Percentiles rank a stretch among this genome's conserved stretches.
Conservation (phyloP, 1,284 basidiomycete genomes). For the Fistulinella cinereoalba region DNA sequence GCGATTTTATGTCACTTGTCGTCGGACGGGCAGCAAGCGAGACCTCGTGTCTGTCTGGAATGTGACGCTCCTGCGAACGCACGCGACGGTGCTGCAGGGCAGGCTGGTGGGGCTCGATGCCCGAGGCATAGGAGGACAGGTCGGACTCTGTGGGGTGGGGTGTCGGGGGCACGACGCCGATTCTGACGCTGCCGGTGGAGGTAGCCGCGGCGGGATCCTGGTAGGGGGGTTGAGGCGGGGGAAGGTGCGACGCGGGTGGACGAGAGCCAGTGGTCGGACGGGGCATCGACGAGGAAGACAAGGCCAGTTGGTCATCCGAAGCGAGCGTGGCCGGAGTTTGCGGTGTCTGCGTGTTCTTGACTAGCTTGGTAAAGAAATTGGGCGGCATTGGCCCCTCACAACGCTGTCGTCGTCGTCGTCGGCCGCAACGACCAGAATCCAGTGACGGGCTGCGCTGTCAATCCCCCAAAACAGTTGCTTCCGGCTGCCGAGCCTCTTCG, state of each 20-base stretch:
- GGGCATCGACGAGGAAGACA: not conserved
- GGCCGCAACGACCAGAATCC: too few species aligned
- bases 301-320: conserved; percentile 5
- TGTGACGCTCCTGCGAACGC: conserved; percentile 31
- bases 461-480: too few species aligned
- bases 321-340: conserved; percentile 1
- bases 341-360: conserved; percentile 36
- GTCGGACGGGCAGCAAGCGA: conserved; percentile 34
- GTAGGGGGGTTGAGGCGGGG: conserved; percentile 6
- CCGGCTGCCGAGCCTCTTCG: too few species aligned
- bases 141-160: conserved; percentile 22
- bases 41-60: conserved; percentile 32
- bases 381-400: conserved; percentile 39
- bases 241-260: conserved; percentile 11
- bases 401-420: not conserved
- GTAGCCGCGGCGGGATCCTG: conserved; percentile 21
- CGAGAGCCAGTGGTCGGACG: not conserved
- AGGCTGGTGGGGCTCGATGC: conserved; percentile 21
- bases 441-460: too few species aligned
- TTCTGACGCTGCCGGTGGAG: conserved; percentile 28
- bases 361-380: conserved; percentile 50
- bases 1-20: conserved; percentile 17
- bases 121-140: conserved; percentile 8
- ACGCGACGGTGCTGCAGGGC: conserved; percentile 27
- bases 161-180: conserved; percentile 32